Conservation (phyloP, 108 stramenopile species). For the Asterionellopsis glacialis region DNA sequence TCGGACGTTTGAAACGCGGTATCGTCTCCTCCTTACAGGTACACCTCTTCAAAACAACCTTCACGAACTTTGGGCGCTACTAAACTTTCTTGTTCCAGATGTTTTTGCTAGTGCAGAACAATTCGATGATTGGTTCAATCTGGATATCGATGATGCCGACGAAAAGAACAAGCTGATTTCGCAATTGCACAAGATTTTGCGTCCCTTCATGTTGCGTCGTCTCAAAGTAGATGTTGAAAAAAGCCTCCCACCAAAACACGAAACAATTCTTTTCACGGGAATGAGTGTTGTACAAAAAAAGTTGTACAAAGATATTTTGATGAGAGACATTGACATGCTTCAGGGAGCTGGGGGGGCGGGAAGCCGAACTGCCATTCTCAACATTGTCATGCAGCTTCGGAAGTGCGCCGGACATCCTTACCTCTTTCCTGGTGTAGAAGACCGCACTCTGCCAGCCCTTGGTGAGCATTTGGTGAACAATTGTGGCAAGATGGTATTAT, state of each 20-base stretch:
- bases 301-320: conserved; percentile 84
- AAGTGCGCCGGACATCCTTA: conserved; percentile 99
- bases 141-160: conserved; percentile 81
- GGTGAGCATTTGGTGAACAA: conserved; percentile 90
- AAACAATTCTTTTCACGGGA: conserved; percentile 87
- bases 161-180: conserved; percentile 91
- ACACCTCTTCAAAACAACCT: conserved; percentile 98
- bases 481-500: conserved; percentile 80
- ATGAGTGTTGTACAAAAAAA: conserved; percentile 90
- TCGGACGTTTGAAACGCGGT: conserved; percentile 81
- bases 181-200: conserved; percentile 95
- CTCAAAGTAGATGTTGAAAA: conserved; percentile 91
- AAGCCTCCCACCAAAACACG: conserved; percentile 86
- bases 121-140: conserved; percentile 95
- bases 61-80: conserved; percentile 92
- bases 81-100: conserved; percentile 73
- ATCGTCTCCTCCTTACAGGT: conserved; percentile 94
- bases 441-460: conserved; percentile 76
- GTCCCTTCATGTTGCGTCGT: conserved; percentile 96
- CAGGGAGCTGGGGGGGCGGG: conserved; percentile 54
- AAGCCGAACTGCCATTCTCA: conserved; percentile 72
- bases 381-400: conserved; percentile 99
- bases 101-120: conserved; percentile 87
- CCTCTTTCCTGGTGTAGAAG: conserved; percentile 96
- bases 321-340: conserved; percentile 81